Base-by-base conservation (phyloP, 805 yeast species). In the Starmera amethionina region DNA sequence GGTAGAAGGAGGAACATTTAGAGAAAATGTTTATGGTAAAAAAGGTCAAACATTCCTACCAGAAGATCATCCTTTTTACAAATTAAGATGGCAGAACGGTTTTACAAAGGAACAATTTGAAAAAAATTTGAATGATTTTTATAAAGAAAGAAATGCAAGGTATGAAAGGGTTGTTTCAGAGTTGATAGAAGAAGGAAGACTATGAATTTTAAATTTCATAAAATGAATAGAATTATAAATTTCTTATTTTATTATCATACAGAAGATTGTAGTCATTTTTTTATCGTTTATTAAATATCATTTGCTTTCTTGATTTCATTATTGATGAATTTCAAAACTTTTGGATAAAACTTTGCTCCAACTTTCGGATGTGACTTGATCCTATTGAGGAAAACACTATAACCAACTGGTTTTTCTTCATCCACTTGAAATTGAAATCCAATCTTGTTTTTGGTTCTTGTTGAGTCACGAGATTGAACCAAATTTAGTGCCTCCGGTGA, bases 361-460 rank as follows among this genome's bases (percentile, higher is more conserved):
- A 71, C 76, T 44, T 70, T 73, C 46, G 69, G 73, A 51, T 71
- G 76, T 1, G 70, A 61, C 46, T 70, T 71, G 37, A 70, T 60
- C 42, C 75, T 57, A 51, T 71, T 71, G 32, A 65, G 53, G 48
- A 71, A 71, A 8, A 68, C 72, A 32, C 68, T 60, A 43, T 63
- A 54, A 1, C 75, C 75, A 9, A 71, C 73, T 0, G 75, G 75
- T 34, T 65, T 54, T 10, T 42, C 27, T 22, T 43, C 47, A 32
- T 45, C 53, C 4, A 48, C 53, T 28, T 46, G 54, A 43, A 52
- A 52, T 29, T 52, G 57, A 42, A 52, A 52, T 1, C 55, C 57
- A 39, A 52, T 51, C 32, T 50, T 51, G 37, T 52, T 52, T 14
- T 38, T 30, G 4, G 41, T 37, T 37, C 55, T 46, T 4, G 33